These are phyloP conservation scores for Marasmius oreades DNA, from an alignment of 1,284 basidiomycete species.

Conservation along the genomic window DNA sequence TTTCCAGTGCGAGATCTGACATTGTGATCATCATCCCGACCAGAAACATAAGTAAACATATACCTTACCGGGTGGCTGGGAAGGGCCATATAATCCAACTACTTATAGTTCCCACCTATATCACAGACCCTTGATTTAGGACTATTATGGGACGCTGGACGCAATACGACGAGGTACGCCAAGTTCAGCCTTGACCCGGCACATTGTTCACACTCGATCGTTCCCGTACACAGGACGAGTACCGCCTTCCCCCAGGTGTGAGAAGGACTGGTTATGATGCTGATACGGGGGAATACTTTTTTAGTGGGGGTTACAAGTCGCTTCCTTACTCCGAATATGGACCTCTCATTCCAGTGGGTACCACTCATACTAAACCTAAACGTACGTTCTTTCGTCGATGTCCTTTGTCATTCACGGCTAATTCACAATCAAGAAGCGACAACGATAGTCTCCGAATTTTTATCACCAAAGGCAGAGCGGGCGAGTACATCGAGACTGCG, in stretches of 20 bases:
- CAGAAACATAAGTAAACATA: too few relatives aligned
- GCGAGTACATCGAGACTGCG: too few relatives aligned
- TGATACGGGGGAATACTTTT: slow-evolving; percentile 14
- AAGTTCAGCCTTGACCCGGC: background rate
- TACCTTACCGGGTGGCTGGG: too few relatives aligned
- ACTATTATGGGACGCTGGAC: slow-evolving; percentile 3
- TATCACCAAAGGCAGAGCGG: too few relatives aligned
- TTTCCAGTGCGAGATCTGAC: too few relatives aligned
- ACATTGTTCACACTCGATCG: background rate
- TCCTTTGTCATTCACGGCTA: too few relatives aligned
- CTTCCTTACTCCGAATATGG: background rate
- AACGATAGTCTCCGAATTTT: too few relatives aligned
- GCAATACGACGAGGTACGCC: slow-evolving; percentile 3
- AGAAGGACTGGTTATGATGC: slow-evolving; percentile 5
- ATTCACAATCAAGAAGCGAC: too few relatives aligned
- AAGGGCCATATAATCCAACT: too few relatives aligned
- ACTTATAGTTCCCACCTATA: too few relatives aligned
- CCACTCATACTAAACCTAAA: background rate
- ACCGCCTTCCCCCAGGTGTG: slow-evolving; percentile 1
- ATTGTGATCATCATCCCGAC: too few relatives aligned
- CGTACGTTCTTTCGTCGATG: too few relatives aligned
- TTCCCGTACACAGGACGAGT: slow-evolving; percentile 3
- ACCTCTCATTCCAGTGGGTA: background rate
- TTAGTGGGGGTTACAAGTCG: slow-evolving; percentile 23
- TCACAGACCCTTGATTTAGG: background rate